Evolutionary conservation across 75 land plant species (phyloP).

Genomic region (Selaginella tamariscina): DNA sequence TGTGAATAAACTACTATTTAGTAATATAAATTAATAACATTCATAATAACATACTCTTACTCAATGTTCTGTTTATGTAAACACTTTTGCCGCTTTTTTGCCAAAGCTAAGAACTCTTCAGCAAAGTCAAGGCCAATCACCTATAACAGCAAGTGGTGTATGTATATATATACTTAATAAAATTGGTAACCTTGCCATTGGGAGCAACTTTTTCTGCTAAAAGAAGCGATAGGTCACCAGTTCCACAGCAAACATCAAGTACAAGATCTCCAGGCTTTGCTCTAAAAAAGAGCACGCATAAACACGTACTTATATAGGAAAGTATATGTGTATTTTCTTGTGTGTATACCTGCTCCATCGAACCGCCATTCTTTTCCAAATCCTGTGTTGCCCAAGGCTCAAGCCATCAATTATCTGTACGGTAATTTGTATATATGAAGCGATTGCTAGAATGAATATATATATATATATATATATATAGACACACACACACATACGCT

Average conservation of each 20-base stretch:
- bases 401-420: constrained; percentile 91
- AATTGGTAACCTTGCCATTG: constrained; percentile 50
- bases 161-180: too few relatives aligned
- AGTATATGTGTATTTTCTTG: too few relatives aligned
- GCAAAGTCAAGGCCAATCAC: constrained; percentile 87
- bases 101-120: constrained; percentile 49
- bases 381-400: constrained; percentile 79
- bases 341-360: constrained; percentile 67
- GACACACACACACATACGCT: constrained; percentile 32
- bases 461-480: too few relatives aligned
- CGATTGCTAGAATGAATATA: too few relatives aligned
- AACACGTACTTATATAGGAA: too few relatives aligned
- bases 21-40: background rate
- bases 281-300: constrained; percentile 31
- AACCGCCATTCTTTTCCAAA: constrained; percentile 96
- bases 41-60: constrained; percentile 34
- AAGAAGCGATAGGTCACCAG: constrained; percentile 77
- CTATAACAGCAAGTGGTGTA: constrained; percentile 31
- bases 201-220: constrained; percentile 58
- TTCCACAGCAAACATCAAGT: constrained; percentile 88
- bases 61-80: constrained; percentile 38
- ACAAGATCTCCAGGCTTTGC: constrained; percentile 69
- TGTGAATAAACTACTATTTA: constrained; percentile 11
- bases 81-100: constrained; percentile 40
- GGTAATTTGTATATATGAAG: too few relatives aligned